phyloP scores from a whole-genome alignment of 2,329 filamentous ascomycete genomes.

The Penicillium fuscoglaucum region DNA sequence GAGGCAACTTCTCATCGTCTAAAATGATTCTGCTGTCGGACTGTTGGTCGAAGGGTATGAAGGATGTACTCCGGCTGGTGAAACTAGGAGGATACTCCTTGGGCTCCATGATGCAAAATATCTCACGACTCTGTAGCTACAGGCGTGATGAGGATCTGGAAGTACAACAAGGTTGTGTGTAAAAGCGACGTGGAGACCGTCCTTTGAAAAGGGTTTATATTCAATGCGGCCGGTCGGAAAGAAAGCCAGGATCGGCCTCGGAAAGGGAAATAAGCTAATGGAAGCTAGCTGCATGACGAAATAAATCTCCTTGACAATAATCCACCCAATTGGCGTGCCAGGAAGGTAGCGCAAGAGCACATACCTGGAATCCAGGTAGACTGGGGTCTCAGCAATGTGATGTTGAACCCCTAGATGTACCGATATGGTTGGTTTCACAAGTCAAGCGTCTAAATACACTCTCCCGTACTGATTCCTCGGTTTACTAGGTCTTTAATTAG shows the following conservation, averaged over 20 bases:
- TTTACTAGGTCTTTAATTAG: neutral
- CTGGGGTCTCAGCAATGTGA: constrained; percentile 15
- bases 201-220: constrained; percentile 4
- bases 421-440: neutral
- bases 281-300: constrained; percentile 18
- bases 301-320: constrained; percentile 3
- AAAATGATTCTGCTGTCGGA: neutral
- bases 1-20: constrained; percentile 12
- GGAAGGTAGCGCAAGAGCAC: constrained; percentile 4
- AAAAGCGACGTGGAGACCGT: neutral
- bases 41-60: constrained; percentile 8
- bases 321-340: neutral
- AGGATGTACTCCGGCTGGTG: constrained; percentile 5
- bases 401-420: constrained; percentile 16
- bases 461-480: neutral
- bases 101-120: neutral
- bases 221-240: neutral
- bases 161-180: neutral
- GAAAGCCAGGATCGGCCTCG: neutral
- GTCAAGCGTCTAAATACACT: neutral
- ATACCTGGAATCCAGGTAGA: constrained; percentile 15
- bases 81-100: constrained; percentile 15
- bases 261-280: constrained; percentile 6
- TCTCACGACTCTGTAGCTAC: neutral
- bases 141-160: neutral